A percentile compares a stretch with the other conserved stretches of the same genome.
Evolutionary conservation across 805 yeast species (phyloP).

Genomic region (Starmerella sp.): DNA sequence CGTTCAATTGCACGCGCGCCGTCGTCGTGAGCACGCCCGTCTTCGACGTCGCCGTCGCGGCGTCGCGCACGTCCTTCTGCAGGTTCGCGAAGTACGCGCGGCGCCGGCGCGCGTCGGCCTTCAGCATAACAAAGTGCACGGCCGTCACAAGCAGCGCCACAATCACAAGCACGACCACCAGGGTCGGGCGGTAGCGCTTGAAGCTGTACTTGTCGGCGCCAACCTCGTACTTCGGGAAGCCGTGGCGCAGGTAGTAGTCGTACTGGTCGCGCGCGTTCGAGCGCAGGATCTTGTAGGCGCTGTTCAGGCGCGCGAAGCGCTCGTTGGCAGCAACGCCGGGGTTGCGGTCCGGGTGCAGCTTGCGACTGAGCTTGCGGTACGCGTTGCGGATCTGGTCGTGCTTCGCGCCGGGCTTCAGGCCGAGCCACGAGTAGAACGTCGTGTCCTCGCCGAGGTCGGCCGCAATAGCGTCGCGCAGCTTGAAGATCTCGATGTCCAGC

Average conservation of each 20-base stretch:
- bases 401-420: constrained; percentile 23
- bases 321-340: constrained; percentile 44
- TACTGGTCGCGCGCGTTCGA: constrained; percentile 55
- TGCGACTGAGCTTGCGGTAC: constrained; percentile 58
- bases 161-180: constrained; percentile 40
- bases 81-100: constrained; percentile 38
- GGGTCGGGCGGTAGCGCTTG: constrained; percentile 56
- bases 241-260: constrained; percentile 70
- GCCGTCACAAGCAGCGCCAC: constrained; percentile 41
- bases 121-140: constrained; percentile 49
- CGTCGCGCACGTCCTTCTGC: constrained; percentile 26
- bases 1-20: constrained; percentile 23
- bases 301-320: constrained; percentile 65
- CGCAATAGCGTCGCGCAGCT: constrained; percentile 51
- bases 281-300: constrained; percentile 60
- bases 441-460: constrained; percentile 50
- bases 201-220: constrained; percentile 44
- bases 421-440: constrained; percentile 57
- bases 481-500: constrained; percentile 73
- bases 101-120: constrained; percentile 46
- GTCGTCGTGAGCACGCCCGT: constrained; percentile 24
- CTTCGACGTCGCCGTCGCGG: constrained; percentile 23
- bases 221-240: constrained; percentile 77
- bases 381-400: constrained; percentile 28
- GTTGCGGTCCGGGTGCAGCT: constrained; percentile 78